Evolutionary conservation across 2,329 filamentous ascomycete species (phyloP).

Genomic region (Penicillium sp.): DNA sequence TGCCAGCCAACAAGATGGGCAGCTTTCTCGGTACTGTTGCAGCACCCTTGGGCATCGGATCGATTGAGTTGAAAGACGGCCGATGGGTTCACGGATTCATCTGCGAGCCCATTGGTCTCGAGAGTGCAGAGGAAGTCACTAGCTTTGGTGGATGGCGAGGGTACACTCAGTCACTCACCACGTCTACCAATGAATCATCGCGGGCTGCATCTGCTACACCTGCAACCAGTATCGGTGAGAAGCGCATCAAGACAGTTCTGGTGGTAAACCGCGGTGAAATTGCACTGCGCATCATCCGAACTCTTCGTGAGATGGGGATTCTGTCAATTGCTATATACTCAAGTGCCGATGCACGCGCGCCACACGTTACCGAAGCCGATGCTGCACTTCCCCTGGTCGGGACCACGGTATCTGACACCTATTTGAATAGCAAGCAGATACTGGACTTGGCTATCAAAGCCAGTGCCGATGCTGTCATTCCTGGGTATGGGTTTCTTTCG

Average conservation of each 20-base stretch:
- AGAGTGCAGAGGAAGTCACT: slow-evolving; percentile 4
- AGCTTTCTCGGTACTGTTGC: slow-evolving; percentile 4
- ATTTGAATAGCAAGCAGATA: neutral
- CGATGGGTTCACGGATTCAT: slow-evolving; percentile 8
- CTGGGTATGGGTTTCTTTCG: slow-evolving; percentile 67
- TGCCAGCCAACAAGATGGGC: slow-evolving; percentile 1
- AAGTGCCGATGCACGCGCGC: slow-evolving; percentile 55
- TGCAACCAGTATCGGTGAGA: neutral
- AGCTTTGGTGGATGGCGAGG: slow-evolving; percentile 5
- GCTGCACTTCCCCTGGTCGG: slow-evolving; percentile 54
- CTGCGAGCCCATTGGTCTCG: slow-evolving; percentile 4
- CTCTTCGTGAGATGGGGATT: slow-evolving; percentile 38
- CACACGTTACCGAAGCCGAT: slow-evolving; percentile 57
- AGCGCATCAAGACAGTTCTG: neutral
- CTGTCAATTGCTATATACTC: slow-evolving; percentile 61
- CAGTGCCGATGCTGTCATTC: slow-evolving; percentile 61
- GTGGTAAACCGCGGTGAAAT: slow-evolving; percentile 33
- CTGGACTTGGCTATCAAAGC: neutral
- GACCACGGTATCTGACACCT: slow-evolving; percentile 12
- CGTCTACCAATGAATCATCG: slow-evolving; percentile 14
- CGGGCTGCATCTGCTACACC: slow-evolving; percentile 5
- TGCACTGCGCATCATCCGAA: slow-evolving; percentile 28
- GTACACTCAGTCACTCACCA: slow-evolving; percentile 2
- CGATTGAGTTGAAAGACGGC: slow-evolving; percentile 2
- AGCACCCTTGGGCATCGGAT: slow-evolving; percentile 6